These are phyloP conservation scores for Pythium rhizo-oryzae DNA, from an alignment of 352 stramenopile species.

Conservation along the genomic window DNA sequence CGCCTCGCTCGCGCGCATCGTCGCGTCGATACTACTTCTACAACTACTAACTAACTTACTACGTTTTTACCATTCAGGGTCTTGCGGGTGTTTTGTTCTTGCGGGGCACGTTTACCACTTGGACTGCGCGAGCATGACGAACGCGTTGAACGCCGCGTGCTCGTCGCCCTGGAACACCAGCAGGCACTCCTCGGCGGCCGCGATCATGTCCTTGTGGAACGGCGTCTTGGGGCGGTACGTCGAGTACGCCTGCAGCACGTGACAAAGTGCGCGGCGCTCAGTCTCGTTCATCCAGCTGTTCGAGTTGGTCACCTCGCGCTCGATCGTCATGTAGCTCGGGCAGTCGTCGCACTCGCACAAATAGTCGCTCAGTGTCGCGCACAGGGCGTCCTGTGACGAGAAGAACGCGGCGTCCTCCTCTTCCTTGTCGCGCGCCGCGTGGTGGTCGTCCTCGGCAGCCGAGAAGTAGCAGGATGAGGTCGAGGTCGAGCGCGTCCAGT, in stretches of 20 bases:
- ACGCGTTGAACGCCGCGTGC: slow-evolving; percentile 37
- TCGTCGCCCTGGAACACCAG: slow-evolving; percentile 39
- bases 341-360: slow-evolving; percentile 32
- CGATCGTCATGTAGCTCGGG: slow-evolving; percentile 29
- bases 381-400: slow-evolving; percentile 13
- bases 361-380: slow-evolving; percentile 25
- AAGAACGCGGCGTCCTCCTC: slow-evolving; percentile 16
- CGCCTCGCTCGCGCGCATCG: not conserved
- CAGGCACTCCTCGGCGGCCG: slow-evolving; percentile 36
- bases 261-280: slow-evolving; percentile 33
- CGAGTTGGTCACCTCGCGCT: slow-evolving; percentile 34
- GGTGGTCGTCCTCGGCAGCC: slow-evolving; percentile 23
- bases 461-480: slow-evolving; percentile 35
- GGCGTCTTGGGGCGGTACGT: slow-evolving; percentile 22
- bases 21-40: not conserved
- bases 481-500: slow-evolving; percentile 30
- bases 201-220: slow-evolving; percentile 40
- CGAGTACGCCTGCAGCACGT: slow-evolving; percentile 36
- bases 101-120: slow-evolving; percentile 22
- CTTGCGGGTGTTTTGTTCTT: not conserved
- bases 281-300: slow-evolving; percentile 43
- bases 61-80: not conserved
- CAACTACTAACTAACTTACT: not conserved
- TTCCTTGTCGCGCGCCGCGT: not conserved
- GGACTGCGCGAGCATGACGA: slow-evolving; percentile 28